Conservation (phyloP, 2,329 filamentous ascomycete species). For the Hypocrella siamensis region DNA sequence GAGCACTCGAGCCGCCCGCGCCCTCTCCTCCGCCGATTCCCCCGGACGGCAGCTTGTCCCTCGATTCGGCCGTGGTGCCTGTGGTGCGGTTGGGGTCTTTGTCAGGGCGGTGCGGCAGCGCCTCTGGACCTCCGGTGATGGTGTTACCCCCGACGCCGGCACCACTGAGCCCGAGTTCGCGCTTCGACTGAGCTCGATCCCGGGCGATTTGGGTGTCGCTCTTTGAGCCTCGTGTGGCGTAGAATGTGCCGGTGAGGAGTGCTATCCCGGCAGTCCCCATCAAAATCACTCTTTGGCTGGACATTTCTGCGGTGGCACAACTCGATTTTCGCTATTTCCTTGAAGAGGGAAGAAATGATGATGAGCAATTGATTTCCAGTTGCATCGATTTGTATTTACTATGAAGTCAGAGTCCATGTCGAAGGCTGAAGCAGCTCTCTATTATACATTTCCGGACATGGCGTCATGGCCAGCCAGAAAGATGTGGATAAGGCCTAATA, state of each 20-base stretch:
- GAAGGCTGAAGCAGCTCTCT: too few species aligned
- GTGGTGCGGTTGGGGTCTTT: slow-evolving; percentile 8
- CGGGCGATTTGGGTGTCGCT: slow-evolving; percentile 5
- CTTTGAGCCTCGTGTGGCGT: slow-evolving; percentile 6
- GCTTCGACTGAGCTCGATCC: slow-evolving; percentile 13
- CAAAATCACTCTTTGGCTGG: slow-evolving; percentile 2
- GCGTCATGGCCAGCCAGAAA: too few species aligned
- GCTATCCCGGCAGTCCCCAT: slow-evolving; percentile 6
- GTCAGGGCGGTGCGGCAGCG: slow-evolving; percentile 3
- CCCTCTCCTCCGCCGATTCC: slow-evolving; percentile 17
- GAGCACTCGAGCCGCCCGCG: slow-evolving; percentile 11
- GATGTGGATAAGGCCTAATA: too few species aligned
- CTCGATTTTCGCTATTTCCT: too few species aligned
- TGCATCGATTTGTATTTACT: too few species aligned
- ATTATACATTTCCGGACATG: too few species aligned
- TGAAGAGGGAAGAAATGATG: too few species aligned
- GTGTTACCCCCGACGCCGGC: slow-evolving; percentile 16
- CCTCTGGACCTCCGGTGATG: slow-evolving; percentile 14
- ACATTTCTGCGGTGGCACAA: too few species aligned
- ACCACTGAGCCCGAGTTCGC: slow-evolving; percentile 13
- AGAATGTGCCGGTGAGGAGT: slow-evolving; percentile 10
- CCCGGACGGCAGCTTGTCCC: slow-evolving; percentile 17
- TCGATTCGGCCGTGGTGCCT: slow-evolving; percentile 9
- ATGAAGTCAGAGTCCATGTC: too few species aligned
- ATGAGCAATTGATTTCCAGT: too few species aligned